These are phyloP conservation scores for Moesziomyces globuligerus DNA, from an alignment of 1,284 basidiomycete genomes.

Conservation along the genomic window DNA sequence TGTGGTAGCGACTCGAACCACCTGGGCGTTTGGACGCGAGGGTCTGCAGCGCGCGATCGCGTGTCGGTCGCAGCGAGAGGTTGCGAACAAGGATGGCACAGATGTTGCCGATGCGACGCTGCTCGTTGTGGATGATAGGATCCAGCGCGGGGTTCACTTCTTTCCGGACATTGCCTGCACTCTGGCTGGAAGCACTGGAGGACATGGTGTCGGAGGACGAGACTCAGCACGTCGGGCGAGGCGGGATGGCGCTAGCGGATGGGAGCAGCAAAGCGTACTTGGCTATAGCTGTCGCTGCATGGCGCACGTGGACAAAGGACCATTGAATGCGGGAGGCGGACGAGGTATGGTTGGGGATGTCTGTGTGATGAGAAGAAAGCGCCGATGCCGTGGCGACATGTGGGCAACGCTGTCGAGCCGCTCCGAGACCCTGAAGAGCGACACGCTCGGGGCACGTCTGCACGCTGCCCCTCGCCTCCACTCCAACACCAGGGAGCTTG, in stretches of 20 bases:
- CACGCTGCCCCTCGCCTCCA: neutral
- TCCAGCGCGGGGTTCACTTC: neutral
- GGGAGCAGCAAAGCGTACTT: too few relatives aligned
- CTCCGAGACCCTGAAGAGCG: neutral
- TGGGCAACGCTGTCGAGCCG: neutral
- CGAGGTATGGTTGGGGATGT: too few relatives aligned
- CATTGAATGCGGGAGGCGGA: neutral
- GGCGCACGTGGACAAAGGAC: neutral
- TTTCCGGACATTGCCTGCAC: neutral
- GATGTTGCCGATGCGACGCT: conserved; percentile 35
- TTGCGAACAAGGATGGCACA: conserved; percentile 43
- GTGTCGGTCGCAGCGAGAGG: conserved; percentile 34
- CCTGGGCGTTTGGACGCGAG: conserved; percentile 32
- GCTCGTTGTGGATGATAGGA: conserved; percentile 14
- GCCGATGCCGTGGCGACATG: neutral
- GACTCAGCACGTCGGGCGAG: neutral
- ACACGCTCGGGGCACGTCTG: neutral
- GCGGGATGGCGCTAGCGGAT: neutral
- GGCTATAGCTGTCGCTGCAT: neutral
- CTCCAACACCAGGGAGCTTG: neutral
- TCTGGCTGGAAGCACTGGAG: neutral
- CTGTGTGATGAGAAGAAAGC: neutral
- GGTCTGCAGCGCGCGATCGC: conserved; percentile 40
- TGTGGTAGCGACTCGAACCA: conserved; percentile 28
- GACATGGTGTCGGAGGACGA: conserved; percentile 8